Base-by-base conservation (phyloP, 2,329 filamentous ascomycete species). In the Pestalotiopsis sp. region DNA sequence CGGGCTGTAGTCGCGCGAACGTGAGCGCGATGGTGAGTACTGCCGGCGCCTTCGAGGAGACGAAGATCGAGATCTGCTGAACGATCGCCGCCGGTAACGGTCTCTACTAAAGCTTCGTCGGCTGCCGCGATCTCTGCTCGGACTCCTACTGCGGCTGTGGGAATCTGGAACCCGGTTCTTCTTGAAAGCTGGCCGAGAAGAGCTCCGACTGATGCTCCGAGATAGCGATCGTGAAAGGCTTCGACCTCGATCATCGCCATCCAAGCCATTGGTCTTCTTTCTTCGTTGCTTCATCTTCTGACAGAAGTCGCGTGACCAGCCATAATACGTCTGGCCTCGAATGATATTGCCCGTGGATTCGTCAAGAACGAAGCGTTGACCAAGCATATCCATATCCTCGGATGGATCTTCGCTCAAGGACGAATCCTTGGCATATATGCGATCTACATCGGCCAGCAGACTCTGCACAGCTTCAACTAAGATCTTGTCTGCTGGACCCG, bases 301-400 rank as follows among this genome's bases (percentile, higher is more conserved):
- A 77, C 93, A 97, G 73, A 97, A 96, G 1, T 84, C 83, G 52
- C 88, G 87, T 4, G 93, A 95, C 94, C 94, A 97, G 70, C 94
- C 94, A 77, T 97, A 97, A 78, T 97, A 97, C 0, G 92, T 93
- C 71, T 93, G 90, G 1, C 90, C 91, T 6, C 86, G 84, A 6
- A 90, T 77, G 2, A 91, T 81, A 2, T 92, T 88, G 0, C 90
- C 90, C 0, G 88, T 91, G n/a, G 88, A 81, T 72, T 91, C 89
- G 73, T 94, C 90, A 2, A 88, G 78, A 20, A 90, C 81, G 66
- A 93, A 83, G 17, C 86, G 81, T 77, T 96, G 91, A 12, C 93
- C 94, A 69, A 96, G 84, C 72, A 91, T 90, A 75, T 93, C 91
- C n/a, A 95, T 82, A 71, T 93, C 90, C n/a, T 85, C 80, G 4